Conservation (phyloP, 129 eudicot species). For the Saussurea involucrata region DNA sequence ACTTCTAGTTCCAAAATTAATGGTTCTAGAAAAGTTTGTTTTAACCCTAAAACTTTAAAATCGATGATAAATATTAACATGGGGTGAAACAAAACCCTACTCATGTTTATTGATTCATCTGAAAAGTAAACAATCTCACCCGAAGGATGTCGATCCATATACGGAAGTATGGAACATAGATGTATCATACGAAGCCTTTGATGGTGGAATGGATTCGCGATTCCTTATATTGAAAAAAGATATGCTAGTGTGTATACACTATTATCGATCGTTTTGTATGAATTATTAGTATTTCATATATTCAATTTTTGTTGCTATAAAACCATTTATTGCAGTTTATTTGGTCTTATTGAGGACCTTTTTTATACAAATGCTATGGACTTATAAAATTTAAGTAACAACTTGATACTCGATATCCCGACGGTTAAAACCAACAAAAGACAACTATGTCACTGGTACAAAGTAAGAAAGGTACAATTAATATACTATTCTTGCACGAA, state of each 20-base stretch:
- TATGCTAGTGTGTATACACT: not conserved
- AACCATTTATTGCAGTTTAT: too few relatives aligned
- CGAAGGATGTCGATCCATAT: not conserved
- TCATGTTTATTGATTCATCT: too few relatives aligned
- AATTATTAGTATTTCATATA: not conserved
- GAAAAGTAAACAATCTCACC: not conserved
- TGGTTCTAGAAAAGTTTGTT: too few relatives aligned
- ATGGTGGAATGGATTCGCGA: not conserved
- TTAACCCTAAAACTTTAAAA: too few relatives aligned
- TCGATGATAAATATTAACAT: too few relatives aligned
- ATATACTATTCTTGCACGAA: not conserved
- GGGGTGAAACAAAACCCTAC: too few relatives aligned
- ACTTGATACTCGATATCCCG: not conserved
- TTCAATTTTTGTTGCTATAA: not conserved
- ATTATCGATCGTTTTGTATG: not conserved
- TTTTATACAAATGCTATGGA: not conserved
- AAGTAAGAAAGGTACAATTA: not conserved
- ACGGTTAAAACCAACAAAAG: not conserved
- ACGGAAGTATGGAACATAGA: not conserved
- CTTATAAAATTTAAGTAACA: too few relatives aligned
- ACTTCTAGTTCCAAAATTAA: too few relatives aligned
- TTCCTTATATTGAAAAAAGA: not conserved
- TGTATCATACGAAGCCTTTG: not conserved
- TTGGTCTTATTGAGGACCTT: not conserved
- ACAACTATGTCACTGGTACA: not conserved